These are phyloP conservation scores for Alternaria angustiovoidea DNA, from an alignment of 2,329 filamentous ascomycete genomes.

Conservation along the genomic window DNA sequence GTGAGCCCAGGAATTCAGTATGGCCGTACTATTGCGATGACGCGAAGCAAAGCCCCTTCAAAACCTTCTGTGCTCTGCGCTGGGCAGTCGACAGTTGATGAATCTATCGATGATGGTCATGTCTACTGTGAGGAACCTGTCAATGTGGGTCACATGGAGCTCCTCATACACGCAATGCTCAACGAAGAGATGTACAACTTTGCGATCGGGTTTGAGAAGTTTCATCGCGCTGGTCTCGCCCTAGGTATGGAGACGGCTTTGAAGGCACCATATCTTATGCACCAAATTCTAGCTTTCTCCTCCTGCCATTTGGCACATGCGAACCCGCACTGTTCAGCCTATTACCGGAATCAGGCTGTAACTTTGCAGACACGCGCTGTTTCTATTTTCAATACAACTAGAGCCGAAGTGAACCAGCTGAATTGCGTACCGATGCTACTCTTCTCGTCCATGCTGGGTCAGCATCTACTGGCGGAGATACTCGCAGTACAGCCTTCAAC, in stretches of 20 bases:
- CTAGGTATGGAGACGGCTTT: conserved; percentile 34
- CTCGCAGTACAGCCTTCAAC: conserved; percentile 30
- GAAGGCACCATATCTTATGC: conserved; percentile 47
- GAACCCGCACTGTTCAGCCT: conserved; percentile 27
- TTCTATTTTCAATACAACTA: conserved; percentile 30
- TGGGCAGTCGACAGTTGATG: background rate
- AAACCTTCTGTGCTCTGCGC: background rate
- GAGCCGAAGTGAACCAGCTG: conserved; percentile 25
- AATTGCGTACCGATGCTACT: conserved; percentile 48
- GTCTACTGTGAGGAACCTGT: conserved; percentile 23
- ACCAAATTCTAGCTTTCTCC: conserved; percentile 50
- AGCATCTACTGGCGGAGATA: conserved; percentile 48
- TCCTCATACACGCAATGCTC: conserved; percentile 43
- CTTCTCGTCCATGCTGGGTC: conserved; percentile 47
- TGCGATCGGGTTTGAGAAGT: conserved; percentile 22
- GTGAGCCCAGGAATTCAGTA: background rate
- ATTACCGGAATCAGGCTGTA: conserved; percentile 27
- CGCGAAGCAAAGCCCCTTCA: background rate
- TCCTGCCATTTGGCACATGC: conserved; percentile 47
- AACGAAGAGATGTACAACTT: conserved; percentile 37
- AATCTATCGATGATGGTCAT: background rate
- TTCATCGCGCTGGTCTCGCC: conserved; percentile 20
- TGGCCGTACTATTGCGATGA: background rate
- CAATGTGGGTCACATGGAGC: conserved; percentile 49
- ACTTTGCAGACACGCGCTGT: conserved; percentile 48